Conservation (phyloP, 495 filamentous ascomycete species). For the Paragyromitra xinjiangensis region DNA sequence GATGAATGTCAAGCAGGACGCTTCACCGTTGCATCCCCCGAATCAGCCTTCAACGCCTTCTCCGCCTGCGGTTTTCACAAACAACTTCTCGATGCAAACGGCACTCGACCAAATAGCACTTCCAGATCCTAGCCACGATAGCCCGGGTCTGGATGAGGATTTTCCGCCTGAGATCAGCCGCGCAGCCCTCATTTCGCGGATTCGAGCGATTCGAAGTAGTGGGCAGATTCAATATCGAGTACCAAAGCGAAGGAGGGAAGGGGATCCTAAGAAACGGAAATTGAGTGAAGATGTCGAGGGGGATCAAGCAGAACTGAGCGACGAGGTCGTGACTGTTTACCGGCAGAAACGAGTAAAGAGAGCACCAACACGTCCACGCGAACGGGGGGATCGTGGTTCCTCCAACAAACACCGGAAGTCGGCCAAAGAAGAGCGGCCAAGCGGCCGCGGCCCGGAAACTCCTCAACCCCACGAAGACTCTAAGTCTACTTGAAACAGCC, state of each 20-base stretch:
- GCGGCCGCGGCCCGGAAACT: neutral
- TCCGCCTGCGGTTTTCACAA: neutral
- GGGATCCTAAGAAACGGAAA: neutral
- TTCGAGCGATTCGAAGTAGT: constrained; percentile 29
- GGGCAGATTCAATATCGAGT: constrained; percentile 39
- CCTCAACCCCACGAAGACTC: constrained; percentile 11
- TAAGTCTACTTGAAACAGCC: constrained; percentile 12
- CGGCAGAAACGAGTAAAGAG: constrained; percentile 42
- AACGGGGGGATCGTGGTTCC: neutral
- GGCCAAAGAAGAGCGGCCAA: neutral
- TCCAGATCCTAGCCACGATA: constrained; percentile 11
- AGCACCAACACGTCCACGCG: constrained; percentile 14
- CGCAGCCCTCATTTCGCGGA: constrained; percentile 14
- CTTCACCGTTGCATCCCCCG: neutral
- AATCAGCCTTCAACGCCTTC: neutral
- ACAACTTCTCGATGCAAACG: constrained; percentile 12
- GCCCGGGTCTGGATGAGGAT: neutral
- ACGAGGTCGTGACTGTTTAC: constrained; percentile 16
- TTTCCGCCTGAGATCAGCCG: constrained; percentile 22
- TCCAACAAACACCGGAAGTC: constrained; percentile 4
- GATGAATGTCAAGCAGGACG: neutral
- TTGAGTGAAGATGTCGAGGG: constrained; percentile 13
- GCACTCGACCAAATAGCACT: constrained; percentile 29
- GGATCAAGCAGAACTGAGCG: constrained; percentile 22
- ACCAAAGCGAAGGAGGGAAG: constrained; percentile 17